Evolutionary conservation across 768 basidiomycete genomes (phyloP).

Genomic region (Boletus subparvulus): DNA sequence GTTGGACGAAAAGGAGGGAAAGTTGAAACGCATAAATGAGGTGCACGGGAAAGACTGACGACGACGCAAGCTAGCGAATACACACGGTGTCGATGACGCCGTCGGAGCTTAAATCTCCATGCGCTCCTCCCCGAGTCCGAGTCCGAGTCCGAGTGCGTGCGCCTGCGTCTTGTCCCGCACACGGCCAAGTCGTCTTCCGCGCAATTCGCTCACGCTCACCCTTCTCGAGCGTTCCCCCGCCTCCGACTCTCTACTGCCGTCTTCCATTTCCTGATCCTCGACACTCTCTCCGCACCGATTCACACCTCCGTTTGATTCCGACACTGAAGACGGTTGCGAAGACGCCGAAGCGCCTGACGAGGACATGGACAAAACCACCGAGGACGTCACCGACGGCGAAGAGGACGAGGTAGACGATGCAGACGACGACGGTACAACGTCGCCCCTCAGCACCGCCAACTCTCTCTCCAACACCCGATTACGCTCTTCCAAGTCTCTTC

Average conservation of each 20-base stretch:
- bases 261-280: slow-evolving; percentile 24
- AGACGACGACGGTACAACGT: slow-evolving; percentile 8
- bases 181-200: slow-evolving; percentile 23
- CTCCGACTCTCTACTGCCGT: not conserved
- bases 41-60: not conserved
- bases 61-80: not conserved
- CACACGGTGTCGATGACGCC: not conserved
- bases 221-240: slow-evolving; percentile 1
- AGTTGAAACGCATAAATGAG: not conserved
- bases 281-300: not conserved
- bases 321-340: slow-evolving; percentile 11
- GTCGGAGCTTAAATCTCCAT: slow-evolving; percentile 17
- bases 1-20: not conserved
- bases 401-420: slow-evolving; percentile 15
- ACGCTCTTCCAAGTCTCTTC: slow-evolving; percentile 75
- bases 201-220: not conserved
- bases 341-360: slow-evolving; percentile 5
- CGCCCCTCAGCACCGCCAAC: slow-evolving; percentile 25
- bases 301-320: not conserved
- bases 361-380: slow-evolving; percentile 18
- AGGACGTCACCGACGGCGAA: slow-evolving; percentile 20
- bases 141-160: not conserved
- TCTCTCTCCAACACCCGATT: slow-evolving; percentile 44
- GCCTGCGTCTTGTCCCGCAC: slow-evolving; percentile 15
- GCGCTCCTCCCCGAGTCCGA: slow-evolving; percentile 6